phyloP scores from a whole-genome alignment of 208 protist species.

The Herpetomonas samuelpessoai region DNA sequence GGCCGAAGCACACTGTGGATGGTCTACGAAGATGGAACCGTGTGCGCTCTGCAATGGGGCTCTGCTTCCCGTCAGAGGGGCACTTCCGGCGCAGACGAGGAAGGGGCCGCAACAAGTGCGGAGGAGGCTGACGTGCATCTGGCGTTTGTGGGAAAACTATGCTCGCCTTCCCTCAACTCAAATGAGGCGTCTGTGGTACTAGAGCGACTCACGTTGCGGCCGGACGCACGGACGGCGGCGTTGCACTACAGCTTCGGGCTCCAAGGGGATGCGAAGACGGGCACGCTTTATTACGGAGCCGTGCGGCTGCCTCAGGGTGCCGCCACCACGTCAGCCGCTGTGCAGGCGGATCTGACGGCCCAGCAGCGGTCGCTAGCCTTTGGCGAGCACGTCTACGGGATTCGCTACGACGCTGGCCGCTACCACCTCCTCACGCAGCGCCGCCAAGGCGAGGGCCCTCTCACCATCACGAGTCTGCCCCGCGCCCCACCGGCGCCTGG shows the following conservation, averaged over 20 bases:
- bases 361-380: slow-evolving; percentile 11
- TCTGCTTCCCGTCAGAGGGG: background rate
- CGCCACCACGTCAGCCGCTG: too few species aligned
- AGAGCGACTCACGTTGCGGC: too few species aligned
- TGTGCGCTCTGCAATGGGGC: slow-evolving; percentile 23
- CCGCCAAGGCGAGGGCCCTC: slow-evolving; percentile 31
- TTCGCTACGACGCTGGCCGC: slow-evolving; percentile 32
- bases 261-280: background rate
- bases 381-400: slow-evolving; percentile 34
- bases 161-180: too few species aligned
- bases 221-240: slow-evolving; percentile 22
- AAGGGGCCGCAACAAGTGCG: too few species aligned
- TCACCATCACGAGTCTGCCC: slow-evolving; percentile 46
- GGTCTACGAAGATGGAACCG: slow-evolving; percentile 43
- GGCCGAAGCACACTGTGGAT: slow-evolving; percentile 45
- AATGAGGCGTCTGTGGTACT: too few species aligned
- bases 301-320: slow-evolving; percentile 7
- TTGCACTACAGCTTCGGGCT: slow-evolving; percentile 25
- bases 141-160: slow-evolving; percentile 2
- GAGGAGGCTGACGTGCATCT: too few species aligned
- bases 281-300: slow-evolving; percentile 32
- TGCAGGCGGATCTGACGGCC: too few species aligned
- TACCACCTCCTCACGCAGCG: slow-evolving; percentile 62
- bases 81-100: background rate
- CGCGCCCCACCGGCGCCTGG: slow-evolving; percentile 23